Conservation (phyloP, 257 asterid genomes). For the Nicotiana tabacum region DNA sequence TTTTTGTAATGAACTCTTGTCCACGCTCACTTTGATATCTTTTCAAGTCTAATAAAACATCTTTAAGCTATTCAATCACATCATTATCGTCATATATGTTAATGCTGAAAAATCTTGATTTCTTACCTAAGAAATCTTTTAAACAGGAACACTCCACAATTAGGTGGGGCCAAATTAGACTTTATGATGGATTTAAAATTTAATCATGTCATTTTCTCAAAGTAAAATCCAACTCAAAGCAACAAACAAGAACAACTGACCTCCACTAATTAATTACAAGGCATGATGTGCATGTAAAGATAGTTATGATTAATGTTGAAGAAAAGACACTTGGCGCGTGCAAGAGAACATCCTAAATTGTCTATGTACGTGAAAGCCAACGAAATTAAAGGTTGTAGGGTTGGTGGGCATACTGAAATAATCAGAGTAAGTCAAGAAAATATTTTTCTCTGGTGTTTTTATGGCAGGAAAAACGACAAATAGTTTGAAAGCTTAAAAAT, state of each 20-base stretch:
- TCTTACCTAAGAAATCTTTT: constrained; percentile 42
- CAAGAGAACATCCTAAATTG: not conserved
- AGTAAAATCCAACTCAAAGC: constrained; percentile 26
- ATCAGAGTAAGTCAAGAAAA: not conserved
- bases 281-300: not conserved
- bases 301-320: constrained; percentile 7
- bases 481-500: not conserved
- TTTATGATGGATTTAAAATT: constrained; percentile 28
- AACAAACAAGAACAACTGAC: constrained; percentile 13
- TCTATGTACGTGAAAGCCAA: not conserved
- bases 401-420: not conserved
- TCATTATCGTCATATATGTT: constrained; percentile 19
- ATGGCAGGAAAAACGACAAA: constrained; percentile 3
- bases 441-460: constrained; percentile 11
- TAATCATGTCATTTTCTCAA: constrained; percentile 36
- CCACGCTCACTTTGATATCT: not conserved
- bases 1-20: constrained; percentile 19
- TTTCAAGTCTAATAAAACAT: not conserved
- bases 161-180: constrained; percentile 34
- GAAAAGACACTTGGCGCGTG: not conserved
- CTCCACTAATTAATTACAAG: not conserved
- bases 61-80: constrained; percentile 26
- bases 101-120: constrained; percentile 33
- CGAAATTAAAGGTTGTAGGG: not conserved
- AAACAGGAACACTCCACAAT: constrained; percentile 12